A percentile compares a stretch with the other conserved stretches of the same genome.
Evolutionary conservation across 257 asterid genomes (phyloP).

Genomic region (Solanum clarkiae): DNA sequence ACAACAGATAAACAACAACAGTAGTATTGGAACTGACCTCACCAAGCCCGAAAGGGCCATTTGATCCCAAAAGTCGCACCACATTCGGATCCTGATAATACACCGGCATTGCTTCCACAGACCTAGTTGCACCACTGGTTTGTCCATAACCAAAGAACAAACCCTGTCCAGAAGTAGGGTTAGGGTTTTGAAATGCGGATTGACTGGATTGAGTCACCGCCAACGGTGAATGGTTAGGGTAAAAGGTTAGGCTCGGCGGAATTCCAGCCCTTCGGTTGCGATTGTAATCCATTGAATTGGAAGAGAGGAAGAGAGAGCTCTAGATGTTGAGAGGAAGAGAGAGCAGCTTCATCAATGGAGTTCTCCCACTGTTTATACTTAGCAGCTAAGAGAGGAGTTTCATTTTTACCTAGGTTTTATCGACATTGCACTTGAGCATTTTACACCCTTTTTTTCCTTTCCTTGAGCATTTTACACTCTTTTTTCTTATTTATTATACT

Average conservation of each 20-base stretch:
- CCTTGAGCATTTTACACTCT: too few species aligned
- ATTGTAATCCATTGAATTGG: neutral
- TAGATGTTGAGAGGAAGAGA: neutral
- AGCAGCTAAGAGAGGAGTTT: neutral
- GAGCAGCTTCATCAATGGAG: neutral
- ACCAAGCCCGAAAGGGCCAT: neutral
- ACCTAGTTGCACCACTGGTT: neutral
- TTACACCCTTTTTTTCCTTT: neutral
- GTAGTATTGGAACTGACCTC: neutral
- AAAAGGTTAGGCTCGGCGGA: neutral
- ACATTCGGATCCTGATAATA: slow-evolving; percentile 3
- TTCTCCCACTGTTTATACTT: neutral
- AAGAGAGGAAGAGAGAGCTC: neutral
- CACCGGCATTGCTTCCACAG: neutral
- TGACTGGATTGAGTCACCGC: neutral
- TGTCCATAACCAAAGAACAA: neutral
- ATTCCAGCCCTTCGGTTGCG: neutral
- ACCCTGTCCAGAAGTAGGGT: neutral
- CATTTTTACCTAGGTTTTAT: neutral
- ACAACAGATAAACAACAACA: neutral
- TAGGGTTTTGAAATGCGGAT: slow-evolving; percentile 14
- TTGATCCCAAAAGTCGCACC: neutral
- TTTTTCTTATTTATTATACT: too few species aligned
- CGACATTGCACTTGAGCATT: neutral
- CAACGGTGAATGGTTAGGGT: neutral